phyloP scores from a whole-genome alignment of 2,329 filamentous ascomycete species.

The Cercospora sp. region DNA sequence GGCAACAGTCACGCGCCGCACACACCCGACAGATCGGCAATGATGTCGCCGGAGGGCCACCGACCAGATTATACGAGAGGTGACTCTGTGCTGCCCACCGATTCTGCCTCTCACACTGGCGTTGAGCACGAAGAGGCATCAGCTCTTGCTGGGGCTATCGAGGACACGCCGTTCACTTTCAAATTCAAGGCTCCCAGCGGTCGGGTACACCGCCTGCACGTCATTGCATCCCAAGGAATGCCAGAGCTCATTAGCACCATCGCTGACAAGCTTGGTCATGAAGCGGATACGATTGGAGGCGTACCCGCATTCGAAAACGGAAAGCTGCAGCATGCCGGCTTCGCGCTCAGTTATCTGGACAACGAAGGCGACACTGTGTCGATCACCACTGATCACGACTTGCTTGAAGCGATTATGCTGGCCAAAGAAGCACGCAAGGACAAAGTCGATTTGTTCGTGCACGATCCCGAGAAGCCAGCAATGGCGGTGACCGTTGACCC shows the following conservation, averaged over 20 bases:
- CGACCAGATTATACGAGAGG: constrained; percentile 64
- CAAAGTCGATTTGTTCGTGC: constrained; percentile 96
- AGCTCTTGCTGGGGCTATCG: constrained; percentile 57
- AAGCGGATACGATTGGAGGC: constrained; percentile 82
- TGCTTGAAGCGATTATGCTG: constrained; percentile 83
- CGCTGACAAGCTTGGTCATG: constrained; percentile 77
- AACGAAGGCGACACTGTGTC: constrained; percentile 96
- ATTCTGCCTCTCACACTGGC: constrained; percentile 91
- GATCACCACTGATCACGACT: constrained; percentile 91
- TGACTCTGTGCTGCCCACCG: constrained; percentile 86
- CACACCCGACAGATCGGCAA: constrained; percentile 65
- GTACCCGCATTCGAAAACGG: constrained; percentile 75
- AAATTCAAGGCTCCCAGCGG: constrained; percentile 98
- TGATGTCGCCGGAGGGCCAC: constrained; percentile 74
- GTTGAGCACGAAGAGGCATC: constrained; percentile 69
- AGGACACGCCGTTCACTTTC: constrained; percentile 87
- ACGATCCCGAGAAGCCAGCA: constrained; percentile 87
- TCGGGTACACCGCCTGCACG: constrained; percentile 87
- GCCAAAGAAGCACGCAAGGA: constrained; percentile 76
- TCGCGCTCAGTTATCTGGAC: constrained; percentile 91
- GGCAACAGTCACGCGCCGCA: constrained; percentile 70
- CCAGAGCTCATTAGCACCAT: constrained; percentile 75
- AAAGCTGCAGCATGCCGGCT: constrained; percentile 73
- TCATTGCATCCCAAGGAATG: constrained; percentile 77
- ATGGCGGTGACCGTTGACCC: constrained; percentile 65